Evolutionary conservation across 805 yeast species (phyloP), one percentile per base, ranked within the genome.

Genomic region (Starmerella vaccinii): DNA sequence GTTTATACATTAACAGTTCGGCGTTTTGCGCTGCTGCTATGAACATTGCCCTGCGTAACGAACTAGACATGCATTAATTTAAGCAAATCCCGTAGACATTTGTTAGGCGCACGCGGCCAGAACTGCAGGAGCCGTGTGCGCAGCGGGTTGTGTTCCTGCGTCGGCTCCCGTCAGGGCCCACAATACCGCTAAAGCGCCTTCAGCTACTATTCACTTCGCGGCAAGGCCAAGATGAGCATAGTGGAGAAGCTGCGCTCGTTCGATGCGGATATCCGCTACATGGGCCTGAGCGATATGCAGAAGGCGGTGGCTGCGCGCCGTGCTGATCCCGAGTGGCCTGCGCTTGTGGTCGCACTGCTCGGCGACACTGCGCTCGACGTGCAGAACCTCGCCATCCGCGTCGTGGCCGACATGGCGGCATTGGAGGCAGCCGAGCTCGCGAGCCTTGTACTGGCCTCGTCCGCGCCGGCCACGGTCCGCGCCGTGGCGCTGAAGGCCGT

Each of bases 191-290:
- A 27, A 21, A 18, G 26, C 29, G 27, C 21, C 24, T 8, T 8
- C 5, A 22, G 33, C 33, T 13, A n/a, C n/a, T 23, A 30, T 4
- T 12, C 26, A 23, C 18, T 32, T n/a, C n/a, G 7, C 5, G 16
- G 15, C 8, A 13, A 10, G 16, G 43, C 4, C 45, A 19, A 23
- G 13, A 41, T 41, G 45, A 24, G 19, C 7, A 8, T 51, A 4
- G 13, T 27, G 21, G 51, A 27, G 56, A 56, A 57, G 59, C 49
- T 70, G 59, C 32, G 52, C 18, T 59, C 63, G 23, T 53, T 63
- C 37, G 95, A 86, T 59, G 83, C 92, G 3, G 95, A 86, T 62
- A 68, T 83, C 57, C 70, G 95, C 63, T 86, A 80, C 67, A 86
- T 86, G 95, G 94, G 89, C 2, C 68, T 86, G 49, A 82, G 76